Evolutionary conservation across 768 basidiomycete species (phyloP), one percentile per base, ranked within the genome.

Genomic region (Pulveroboletus sp.): DNA sequence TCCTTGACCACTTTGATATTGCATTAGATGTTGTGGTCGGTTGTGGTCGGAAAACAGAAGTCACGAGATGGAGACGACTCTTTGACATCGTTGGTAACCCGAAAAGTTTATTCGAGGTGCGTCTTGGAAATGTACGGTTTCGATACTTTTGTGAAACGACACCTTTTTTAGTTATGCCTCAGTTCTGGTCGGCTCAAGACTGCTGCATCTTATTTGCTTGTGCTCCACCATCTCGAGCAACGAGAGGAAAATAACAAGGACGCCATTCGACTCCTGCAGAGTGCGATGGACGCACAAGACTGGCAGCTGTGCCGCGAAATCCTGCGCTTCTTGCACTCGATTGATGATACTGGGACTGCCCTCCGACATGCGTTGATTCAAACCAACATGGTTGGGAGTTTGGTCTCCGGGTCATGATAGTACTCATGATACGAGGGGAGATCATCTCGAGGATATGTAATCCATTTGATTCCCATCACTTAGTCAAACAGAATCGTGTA

Each of bases 1-100:
- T 99, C 61, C 71, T 99, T 55, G 97, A 99, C 61, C 84, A 97
- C 63, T 98, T 98, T 62, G 90, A 94, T 52, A 87, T 81, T 44
- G 80, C 87, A 6, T 69, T 97, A 47, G 93, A 97, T 50, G 94
- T 98, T 7, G 90, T 98, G 12, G 94, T 97, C 10, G 86, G 90
- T 6, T 97, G 95, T 59, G 95, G 97, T 17, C 77, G 97, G 45
- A 99, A 99, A 72, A 97, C 92, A 6, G 97, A 99, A 69, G 79
- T 94, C 63, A 85, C 90, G 5, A 70, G 87, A 43, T 99, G 97
- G 97, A 79, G 80, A 39, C 79, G 85, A 46, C 71, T 99, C 34
- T 99, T 99, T 65, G 82, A 83, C 47, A 77, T 90, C 29, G 94
- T 95, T 3, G 97, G 97, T 7, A 89, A 86, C 61, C 95, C 97